Base-by-base conservation (phyloP, 306 rosid genomes). In the Rosa lucieae region DNA sequence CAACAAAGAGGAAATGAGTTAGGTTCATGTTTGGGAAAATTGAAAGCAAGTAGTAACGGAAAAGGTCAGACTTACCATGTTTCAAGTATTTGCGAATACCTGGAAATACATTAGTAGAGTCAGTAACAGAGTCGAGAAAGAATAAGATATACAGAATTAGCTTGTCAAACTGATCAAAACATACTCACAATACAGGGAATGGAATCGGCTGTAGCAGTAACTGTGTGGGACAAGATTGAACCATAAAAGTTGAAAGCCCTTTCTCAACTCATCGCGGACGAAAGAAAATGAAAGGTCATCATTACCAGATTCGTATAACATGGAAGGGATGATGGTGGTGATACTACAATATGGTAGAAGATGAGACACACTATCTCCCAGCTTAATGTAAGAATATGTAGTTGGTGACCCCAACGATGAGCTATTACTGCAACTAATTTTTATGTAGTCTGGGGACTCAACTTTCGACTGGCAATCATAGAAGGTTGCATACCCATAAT, bases 221-320 rank as follows among this genome's bases (percentile, higher is more conserved):
- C 26, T 43, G 10, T 0, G 0, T n/a, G 17, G 29, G 46, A 49
- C 21, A 18, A 10, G 6, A 8, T 0, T 0, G 0, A 0, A 0
- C 66, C 66, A 73, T 0, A 0, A 0, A n/a, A 73, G 66, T 20
- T 5, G 20, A 5, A 53, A 18, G 1, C 77, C 77, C 0, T 2
- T 35, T 53, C 6, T 73, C 49, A 73, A 73, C 3, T 1, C 11
- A 53, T 73, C 37, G 4, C 49, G n/a, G 77, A 53, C 11, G 37
- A 20, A 53, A 35, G 66, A 53, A 73, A 37, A 37, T 20, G 77
- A 5, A 73, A 0, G 35, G 7, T 0, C 12, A 0, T 0, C 8
- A 43, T 43, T 43, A 43, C 7, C 13, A 52, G 66, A 0, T 13
- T 5, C 0, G 1, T 0, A 5, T 12, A 4, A 0, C 8, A 0